Percentiles rank a stretch among this genome's conserved stretches.
phyloP scores from a whole-genome alignment of 805 yeast species.

The Deakozyma indianensis region DNA sequence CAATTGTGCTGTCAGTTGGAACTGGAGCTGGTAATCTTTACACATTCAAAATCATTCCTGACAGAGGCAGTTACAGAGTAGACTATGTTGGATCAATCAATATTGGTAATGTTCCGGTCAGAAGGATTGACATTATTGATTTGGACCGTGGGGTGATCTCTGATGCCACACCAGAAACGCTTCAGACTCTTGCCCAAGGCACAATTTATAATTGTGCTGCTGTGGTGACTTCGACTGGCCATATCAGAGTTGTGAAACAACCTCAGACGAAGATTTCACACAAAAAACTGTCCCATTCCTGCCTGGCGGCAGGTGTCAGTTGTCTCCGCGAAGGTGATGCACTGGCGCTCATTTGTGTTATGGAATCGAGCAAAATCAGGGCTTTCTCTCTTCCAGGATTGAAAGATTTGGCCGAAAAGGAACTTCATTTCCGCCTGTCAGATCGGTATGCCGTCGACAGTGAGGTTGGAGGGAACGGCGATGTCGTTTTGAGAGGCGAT shows the following conservation, averaged over 20 bases:
- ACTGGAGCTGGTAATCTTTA: constrained; percentile 60
- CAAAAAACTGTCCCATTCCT: constrained; percentile 41
- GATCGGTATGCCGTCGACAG: constrained; percentile 24
- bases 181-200: constrained; percentile 49
- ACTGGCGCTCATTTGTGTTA: constrained; percentile 11
- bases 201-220: constrained; percentile 46
- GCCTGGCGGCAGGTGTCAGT: constrained; percentile 34
- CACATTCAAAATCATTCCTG: constrained; percentile 52
- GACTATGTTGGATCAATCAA: constrained; percentile 34
- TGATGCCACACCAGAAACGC: constrained; percentile 42
- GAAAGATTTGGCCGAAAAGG: constrained; percentile 34
- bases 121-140: constrained; percentile 43
- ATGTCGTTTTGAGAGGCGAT: constrained; percentile 34
- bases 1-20: constrained; percentile 63
- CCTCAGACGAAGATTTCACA: constrained; percentile 53
- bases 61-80: constrained; percentile 47
- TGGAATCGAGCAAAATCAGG: constrained; percentile 13
- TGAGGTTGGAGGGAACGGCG: constrained; percentile 21
- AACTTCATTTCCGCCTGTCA: constrained; percentile 1
- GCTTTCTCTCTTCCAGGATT: constrained; percentile 45
- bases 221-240: constrained; percentile 39
- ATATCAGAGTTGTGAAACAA: constrained; percentile 46
- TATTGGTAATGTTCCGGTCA: constrained; percentile 38
- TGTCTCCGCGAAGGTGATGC: constrained; percentile 5
- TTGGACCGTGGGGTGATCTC: constrained; percentile 48